phyloP scores from a whole-genome alignment of 352 stramenopile genomes.

The Phytophthora niederhauseri region DNA sequence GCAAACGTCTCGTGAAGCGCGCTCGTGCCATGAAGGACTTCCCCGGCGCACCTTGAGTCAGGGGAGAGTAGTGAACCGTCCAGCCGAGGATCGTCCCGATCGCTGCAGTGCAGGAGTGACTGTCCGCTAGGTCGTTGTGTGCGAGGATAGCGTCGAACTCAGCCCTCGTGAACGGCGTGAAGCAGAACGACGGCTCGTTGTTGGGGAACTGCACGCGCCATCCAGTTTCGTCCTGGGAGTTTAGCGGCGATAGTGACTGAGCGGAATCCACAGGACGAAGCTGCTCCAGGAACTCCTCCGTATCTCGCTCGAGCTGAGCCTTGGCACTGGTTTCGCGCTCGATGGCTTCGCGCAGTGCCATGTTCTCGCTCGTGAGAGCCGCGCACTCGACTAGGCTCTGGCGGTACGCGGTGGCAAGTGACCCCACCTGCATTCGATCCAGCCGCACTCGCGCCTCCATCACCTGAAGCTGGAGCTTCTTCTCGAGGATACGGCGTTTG shows the following conservation, averaged over 20 bases:
- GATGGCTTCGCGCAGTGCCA: background rate
- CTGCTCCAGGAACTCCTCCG: background rate
- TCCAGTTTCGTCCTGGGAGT: no score
- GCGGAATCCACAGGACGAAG: background rate
- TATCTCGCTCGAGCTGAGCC: background rate
- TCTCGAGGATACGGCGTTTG: conserved; percentile 3
- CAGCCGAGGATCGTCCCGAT: conserved; percentile 12
- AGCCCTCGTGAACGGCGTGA: conserved; percentile 18
- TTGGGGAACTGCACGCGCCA: conserved; percentile 17
- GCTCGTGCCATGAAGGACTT: background rate
- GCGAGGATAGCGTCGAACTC: conserved; percentile 19
- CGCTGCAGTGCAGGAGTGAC: conserved; percentile 8
- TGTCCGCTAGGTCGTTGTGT: background rate
- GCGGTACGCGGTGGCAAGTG: background rate
- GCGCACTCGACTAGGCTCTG: background rate
- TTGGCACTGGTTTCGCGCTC: background rate
- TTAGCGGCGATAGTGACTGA: no score
- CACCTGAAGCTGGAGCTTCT: background rate
- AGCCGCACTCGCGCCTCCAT: background rate
- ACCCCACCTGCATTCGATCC: background rate
- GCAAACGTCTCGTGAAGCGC: background rate
- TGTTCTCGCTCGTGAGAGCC: background rate
- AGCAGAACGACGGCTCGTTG: conserved; percentile 30
- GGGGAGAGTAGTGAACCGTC: conserved; percentile 4
- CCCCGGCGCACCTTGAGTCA: conserved; percentile 1